phyloP scores from a whole-genome alignment of 1,139 yeast species.

The Kurtzmaniella quercitrusa region DNA sequence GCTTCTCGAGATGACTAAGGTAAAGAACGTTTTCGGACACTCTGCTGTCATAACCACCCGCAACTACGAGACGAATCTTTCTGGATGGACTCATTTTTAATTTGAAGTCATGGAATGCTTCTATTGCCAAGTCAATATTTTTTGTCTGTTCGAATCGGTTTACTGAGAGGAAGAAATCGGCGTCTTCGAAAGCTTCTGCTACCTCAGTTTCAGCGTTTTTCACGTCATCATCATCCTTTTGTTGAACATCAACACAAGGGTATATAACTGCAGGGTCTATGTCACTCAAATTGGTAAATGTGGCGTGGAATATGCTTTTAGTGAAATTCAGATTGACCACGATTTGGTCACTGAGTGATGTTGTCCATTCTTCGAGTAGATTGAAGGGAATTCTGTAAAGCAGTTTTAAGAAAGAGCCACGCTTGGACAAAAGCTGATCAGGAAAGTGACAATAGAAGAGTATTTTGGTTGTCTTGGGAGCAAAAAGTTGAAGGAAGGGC shows the following conservation, averaged over 20 bases:
- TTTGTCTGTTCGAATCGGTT: constrained; percentile 89
- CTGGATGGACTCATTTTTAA: constrained; percentile 11
- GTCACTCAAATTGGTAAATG: constrained; percentile 47
- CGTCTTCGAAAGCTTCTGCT: constrained; percentile 25
- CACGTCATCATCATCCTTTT: constrained; percentile 12
- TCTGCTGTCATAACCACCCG: constrained; percentile 90
- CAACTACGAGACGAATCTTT: constrained; percentile 52
- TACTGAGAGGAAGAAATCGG: constrained; percentile 57
- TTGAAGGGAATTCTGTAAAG: constrained; percentile 83
- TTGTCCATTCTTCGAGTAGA: constrained; percentile 73
- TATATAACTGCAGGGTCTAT: constrained; percentile 70
- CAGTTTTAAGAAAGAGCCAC: constrained; percentile 51
- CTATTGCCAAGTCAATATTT: constrained; percentile 72
- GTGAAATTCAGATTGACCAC: constrained; percentile 91
- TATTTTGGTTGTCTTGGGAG: constrained; percentile 39
- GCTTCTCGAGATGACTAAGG: constrained; percentile 52
- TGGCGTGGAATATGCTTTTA: constrained; percentile 56
- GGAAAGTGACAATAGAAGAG: constrained; percentile 96
- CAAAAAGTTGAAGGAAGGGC: constrained; percentile 62
- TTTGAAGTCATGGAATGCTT: constrained; percentile 49
- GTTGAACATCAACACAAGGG: constrained; percentile 69
- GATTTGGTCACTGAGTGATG: constrained; percentile 69
- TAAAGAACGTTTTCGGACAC: constrained; percentile 76
- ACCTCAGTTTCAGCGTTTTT: constrained; percentile 29
- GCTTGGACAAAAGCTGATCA: constrained; percentile 71